phyloP scores from a whole-genome alignment of 306 rosid species.

The Aeschynomene evenia region DNA sequence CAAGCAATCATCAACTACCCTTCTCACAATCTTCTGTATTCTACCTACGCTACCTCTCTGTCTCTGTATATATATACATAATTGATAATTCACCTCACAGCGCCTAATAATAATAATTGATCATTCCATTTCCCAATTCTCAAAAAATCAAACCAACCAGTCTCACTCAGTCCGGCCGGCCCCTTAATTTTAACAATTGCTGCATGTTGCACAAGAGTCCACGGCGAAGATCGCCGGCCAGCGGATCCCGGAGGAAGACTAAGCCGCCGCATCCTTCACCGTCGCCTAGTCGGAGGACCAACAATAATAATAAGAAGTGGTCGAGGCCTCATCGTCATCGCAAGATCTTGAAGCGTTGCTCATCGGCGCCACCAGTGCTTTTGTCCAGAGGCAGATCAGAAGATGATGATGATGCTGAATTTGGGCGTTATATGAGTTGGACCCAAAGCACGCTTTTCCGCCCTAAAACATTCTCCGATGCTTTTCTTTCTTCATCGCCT shows the following conservation, averaged over 20 bases:
- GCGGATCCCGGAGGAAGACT: slow-evolving; percentile 25
- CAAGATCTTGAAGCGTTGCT: slow-evolving; percentile 51
- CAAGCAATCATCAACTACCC: neutral
- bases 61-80: neutral
- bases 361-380: slow-evolving; percentile 67
- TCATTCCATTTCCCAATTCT: neutral
- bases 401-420: neutral
- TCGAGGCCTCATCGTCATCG: slow-evolving; percentile 44
- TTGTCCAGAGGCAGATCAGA: neutral
- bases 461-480: slow-evolving; percentile 44
- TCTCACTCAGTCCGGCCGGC: too few species aligned
- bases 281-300: slow-evolving; percentile 27
- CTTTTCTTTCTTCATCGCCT: slow-evolving; percentile 60
- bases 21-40: neutral
- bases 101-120: too few species aligned
- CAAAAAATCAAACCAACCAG: neutral
- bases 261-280: slow-evolving; percentile 52
- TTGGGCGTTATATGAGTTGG: neutral
- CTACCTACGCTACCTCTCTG: too few species aligned
- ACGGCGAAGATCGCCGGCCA: slow-evolving; percentile 33
- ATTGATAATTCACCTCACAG: too few species aligned
- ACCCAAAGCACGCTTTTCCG: slow-evolving; percentile 30
- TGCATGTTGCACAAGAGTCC: slow-evolving; percentile 48
- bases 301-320: slow-evolving; percentile 19
- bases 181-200: too few species aligned